Conservation (phyloP, 2,329 filamentous ascomycete genomes). For the Aureobasidium melanogenum region DNA sequence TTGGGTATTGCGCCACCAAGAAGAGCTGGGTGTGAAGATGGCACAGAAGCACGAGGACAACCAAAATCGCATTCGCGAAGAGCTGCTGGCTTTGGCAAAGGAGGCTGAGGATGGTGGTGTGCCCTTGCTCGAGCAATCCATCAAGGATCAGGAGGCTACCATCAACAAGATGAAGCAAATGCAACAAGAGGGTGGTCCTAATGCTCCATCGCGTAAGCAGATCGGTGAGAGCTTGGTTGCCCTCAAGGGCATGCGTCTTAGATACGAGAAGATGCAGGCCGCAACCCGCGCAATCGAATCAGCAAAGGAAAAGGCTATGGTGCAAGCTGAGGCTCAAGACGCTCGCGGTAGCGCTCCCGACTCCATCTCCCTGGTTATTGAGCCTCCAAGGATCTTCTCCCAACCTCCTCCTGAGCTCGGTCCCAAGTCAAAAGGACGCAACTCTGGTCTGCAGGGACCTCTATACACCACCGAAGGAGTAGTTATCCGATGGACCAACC, state of each 20-base stretch:
- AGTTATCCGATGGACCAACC: conserved; percentile 27
- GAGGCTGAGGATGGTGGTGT: conserved; percentile 11
- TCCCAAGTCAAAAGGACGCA: conserved; percentile 11
- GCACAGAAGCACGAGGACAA: not conserved
- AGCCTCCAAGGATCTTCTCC: conserved; percentile 2
- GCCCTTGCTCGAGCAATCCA: not conserved
- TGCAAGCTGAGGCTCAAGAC: not conserved
- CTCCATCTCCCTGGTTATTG: not conserved
- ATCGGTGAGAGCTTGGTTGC: not conserved
- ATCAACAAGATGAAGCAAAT: not conserved
- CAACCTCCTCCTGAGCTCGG: conserved; percentile 11
- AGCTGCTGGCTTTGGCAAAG: conserved; percentile 10
- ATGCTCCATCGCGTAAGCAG: not conserved
- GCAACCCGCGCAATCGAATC: not conserved
- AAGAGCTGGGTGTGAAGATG: conserved; percentile 23
- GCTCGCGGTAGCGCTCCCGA: not conserved
- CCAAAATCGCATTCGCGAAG: conserved; percentile 6
- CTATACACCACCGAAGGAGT: conserved; percentile 22
- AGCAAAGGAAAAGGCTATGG: not conserved
- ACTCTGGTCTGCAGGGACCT: conserved; percentile 11
- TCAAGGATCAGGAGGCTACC: conserved; percentile 2
- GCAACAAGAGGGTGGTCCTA: not conserved
- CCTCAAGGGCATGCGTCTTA: not conserved
- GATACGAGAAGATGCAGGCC: conserved; percentile 3
- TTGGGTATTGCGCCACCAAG: conserved; percentile 44